A percentile compares a stretch with the other conserved stretches of the same genome.
Evolutionary conservation across 306 rosid genomes (phyloP).

Genomic region (Sophora flavescens): DNA sequence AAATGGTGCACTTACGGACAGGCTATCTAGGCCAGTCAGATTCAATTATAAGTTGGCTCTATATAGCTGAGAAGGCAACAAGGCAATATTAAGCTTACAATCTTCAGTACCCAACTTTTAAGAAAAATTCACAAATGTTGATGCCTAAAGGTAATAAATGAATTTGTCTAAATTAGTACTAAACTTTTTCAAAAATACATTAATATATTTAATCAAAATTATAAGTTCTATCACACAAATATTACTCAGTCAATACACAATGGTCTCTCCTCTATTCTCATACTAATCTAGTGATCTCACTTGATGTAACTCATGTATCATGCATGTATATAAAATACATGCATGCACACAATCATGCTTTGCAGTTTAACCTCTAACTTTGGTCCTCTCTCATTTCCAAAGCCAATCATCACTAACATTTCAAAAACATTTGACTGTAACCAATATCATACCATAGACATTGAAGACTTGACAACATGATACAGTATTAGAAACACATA

Average conservation of each 20-base stretch:
- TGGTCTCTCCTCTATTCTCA: neutral
- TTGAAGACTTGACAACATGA: conserved; percentile 7
- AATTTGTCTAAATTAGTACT: neutral
- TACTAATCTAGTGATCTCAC: conserved; percentile 6
- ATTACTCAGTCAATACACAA: neutral
- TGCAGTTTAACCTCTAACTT: conserved; percentile 35
- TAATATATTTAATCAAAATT: neutral
- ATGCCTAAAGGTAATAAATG: neutral
- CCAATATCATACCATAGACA: conserved; percentile 23
- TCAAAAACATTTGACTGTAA: conserved; percentile 11
- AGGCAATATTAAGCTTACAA: conserved; percentile 17
- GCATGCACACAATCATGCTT: neutral
- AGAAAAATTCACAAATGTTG: neutral
- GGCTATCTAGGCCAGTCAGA: conserved; percentile 9
- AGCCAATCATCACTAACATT: neutral
- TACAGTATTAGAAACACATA: conserved; percentile 1
- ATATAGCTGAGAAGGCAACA: conserved; percentile 18
- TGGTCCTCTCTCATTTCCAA: conserved; percentile 5
- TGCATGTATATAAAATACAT: neutral
- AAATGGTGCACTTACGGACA: conserved; percentile 15
- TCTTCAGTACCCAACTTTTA: neutral
- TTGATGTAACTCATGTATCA: neutral
- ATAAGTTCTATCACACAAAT: neutral
- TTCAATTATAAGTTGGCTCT: conserved; percentile 5
- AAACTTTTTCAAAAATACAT: neutral